Conservation (phyloP, 2,329 filamentous ascomycete genomes). For the Fusarium xyrophilum region DNA sequence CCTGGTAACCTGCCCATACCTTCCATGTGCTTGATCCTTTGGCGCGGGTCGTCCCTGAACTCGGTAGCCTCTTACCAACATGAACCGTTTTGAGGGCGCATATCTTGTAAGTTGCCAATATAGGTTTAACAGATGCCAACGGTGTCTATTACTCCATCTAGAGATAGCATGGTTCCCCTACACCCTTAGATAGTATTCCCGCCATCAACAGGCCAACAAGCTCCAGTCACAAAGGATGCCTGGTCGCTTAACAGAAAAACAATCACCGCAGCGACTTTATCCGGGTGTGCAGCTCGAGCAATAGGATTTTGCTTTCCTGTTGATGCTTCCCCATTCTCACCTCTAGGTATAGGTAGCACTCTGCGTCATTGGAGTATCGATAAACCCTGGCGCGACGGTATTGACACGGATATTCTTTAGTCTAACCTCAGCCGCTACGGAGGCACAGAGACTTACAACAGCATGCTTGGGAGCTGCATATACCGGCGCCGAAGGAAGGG, state of each 20-base stretch:
- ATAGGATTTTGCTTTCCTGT: background rate
- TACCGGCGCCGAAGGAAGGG: background rate
- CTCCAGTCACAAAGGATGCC: background rate
- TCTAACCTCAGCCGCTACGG: background rate
- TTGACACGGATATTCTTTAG: background rate
- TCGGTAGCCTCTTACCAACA: too few relatives aligned
- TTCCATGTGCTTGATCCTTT: too few relatives aligned
- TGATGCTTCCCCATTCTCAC: accelerated
- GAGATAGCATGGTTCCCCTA: background rate
- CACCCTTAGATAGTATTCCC: background rate
- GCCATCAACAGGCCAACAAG: background rate
- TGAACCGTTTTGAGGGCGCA: too few relatives aligned
- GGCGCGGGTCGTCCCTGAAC: too few relatives aligned
- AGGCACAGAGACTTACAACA: background rate
- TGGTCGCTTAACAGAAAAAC: background rate
- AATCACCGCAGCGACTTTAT: background rate
- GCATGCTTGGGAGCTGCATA: background rate
- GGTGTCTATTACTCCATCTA: background rate
- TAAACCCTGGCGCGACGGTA: background rate
- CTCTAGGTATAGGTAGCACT: accelerated
- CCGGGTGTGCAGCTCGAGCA: background rate
- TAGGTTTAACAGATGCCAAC: too few relatives aligned
- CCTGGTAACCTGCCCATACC: too few relatives aligned
- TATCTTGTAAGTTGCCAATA: too few relatives aligned
- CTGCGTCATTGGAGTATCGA: background rate